These are phyloP conservation scores for Penicillium olsonii DNA, from an alignment of 2,329 filamentous ascomycete species.

Conservation along the genomic window DNA sequence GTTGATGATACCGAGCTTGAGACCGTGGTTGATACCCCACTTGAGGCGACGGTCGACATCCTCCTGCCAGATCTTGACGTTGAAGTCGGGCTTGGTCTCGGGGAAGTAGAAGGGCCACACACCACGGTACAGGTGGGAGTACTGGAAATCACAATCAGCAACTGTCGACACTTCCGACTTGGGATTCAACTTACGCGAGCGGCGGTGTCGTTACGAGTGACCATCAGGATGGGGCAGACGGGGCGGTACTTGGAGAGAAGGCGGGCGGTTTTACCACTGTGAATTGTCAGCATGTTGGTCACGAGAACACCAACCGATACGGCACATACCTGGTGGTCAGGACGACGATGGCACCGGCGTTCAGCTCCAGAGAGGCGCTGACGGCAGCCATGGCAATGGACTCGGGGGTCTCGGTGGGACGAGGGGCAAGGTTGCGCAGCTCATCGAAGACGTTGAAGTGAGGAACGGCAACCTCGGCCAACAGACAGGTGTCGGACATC, in stretches of 20 bases:
- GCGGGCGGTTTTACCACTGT: conserved; percentile 84
- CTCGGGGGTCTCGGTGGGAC: conserved; percentile 85
- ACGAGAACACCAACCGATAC: neutral
- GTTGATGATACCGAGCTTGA: conserved; percentile 77
- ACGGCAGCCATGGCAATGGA: conserved; percentile 97
- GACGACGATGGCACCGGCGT: conserved; percentile 93
- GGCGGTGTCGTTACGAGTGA: conserved; percentile 81
- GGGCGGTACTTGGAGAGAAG: conserved; percentile 98
- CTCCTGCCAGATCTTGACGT: conserved; percentile 93
- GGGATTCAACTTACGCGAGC: conserved; percentile 61
- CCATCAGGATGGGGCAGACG: conserved; percentile 99
- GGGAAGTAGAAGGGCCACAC: conserved; percentile 97
- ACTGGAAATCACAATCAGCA: conserved; percentile 47
- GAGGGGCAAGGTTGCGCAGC: conserved; percentile 77
- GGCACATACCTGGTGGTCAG: conserved; percentile 76
- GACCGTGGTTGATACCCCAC: conserved; percentile 88
- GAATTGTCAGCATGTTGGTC: conserved; percentile 23
- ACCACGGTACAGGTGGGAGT: conserved; percentile 92
- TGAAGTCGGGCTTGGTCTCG: conserved; percentile 92
- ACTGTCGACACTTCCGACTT: neutral
- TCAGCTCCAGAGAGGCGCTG: conserved; percentile 91
- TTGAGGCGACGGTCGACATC: conserved; percentile 97
- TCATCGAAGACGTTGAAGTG: conserved; percentile 98
- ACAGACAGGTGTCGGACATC: conserved; percentile 98
- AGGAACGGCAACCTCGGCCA: conserved; percentile 95